Evolutionary conservation across 441 rosid species (phyloP), one percentile per base, ranked within the genome.

Genomic region (Gossypium schwendimanii): DNA sequence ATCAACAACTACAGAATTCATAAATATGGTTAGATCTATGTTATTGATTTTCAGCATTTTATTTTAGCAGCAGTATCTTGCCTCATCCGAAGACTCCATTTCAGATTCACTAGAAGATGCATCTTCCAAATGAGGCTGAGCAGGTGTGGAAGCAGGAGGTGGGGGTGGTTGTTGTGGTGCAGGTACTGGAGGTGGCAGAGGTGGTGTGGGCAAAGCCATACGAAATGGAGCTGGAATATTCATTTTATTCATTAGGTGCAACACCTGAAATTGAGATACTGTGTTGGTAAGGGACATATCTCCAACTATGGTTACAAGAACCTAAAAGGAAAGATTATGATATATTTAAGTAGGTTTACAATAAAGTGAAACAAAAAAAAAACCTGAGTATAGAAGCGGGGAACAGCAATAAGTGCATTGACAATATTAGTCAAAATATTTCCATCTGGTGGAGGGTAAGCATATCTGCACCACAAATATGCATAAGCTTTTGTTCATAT

Each of bases 191-290:
- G 89, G 85, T 68, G 98, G 96, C 71, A 91, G 81, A 59, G 97
- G 98, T 24, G 96, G 99, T 54, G 97, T 95, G 39, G 97, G 99
- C 68, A 90, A 83, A 74, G 98, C 96, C 89, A 91, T 83, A 45
- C 95, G 91, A 83, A 95, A 93, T 57, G 98, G 99, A 76, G 97
- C 93, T 78, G 98, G 99, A 79, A 95, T 89, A 79, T 91, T 92
- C 99, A 95, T 92, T 90, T 95, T 95, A 83, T 95, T 95, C 99
- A 95, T 95, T 80, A 95, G 83, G 84, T 93, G 99, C 85, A 95
- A 80, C 78, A 92, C 95, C 98, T 95, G 73, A 21, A 58, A 75
- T 76, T 15, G n/a, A 52, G 69, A 67, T 3, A 15, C 41, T n/a
- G 76, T 45, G 26, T 41, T 57, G 3, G 39, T 70, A 39, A 75